Percentiles rank a stretch among this genome's conserved stretches.
Evolutionary conservation across 2,329 filamentous ascomycete genomes (phyloP).

Genomic region (Leptodontidium sp.): DNA sequence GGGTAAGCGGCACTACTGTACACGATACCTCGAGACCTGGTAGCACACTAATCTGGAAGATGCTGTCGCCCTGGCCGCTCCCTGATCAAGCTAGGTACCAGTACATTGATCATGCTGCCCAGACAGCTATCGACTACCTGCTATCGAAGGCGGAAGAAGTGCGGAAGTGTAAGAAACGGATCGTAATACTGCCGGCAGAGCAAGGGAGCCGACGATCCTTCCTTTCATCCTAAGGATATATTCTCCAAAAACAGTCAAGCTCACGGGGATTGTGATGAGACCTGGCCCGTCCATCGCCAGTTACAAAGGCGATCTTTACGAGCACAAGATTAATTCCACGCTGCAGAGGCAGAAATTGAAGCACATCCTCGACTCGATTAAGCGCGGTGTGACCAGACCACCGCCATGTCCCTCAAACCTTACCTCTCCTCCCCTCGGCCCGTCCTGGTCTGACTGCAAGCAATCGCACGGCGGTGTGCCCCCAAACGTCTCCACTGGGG

Average conservation of each 20-base stretch:
- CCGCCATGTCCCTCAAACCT: neutral
- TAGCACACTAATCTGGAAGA: constrained; percentile 6
- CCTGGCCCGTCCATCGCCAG: constrained; percentile 20
- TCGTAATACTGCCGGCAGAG: constrained; percentile 36
- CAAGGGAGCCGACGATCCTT: constrained; percentile 13
- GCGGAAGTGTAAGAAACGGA: constrained; percentile 27
- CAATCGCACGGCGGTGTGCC: constrained; percentile 18
- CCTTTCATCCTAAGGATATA: constrained; percentile 13
- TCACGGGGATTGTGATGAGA: neutral
- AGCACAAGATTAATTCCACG: constrained; percentile 3
- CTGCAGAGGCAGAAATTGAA: constrained; percentile 1
- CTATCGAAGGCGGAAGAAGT: constrained; percentile 10
- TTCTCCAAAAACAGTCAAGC: constrained; percentile 25
- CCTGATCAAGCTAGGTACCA: constrained; percentile 16
- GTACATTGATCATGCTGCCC: constrained; percentile 15
- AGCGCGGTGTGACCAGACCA: constrained; percentile 27
- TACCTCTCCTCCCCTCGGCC: neutral
- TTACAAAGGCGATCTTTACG: neutral
- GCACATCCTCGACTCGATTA: constrained; percentile 28
- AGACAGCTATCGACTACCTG: neutral
- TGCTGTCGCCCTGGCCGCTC: constrained; percentile 17
- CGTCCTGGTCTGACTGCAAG: constrained; percentile 20
- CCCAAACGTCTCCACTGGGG: constrained; percentile 5
- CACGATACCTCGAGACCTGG: constrained; percentile 10
- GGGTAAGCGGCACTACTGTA: constrained; percentile 1